A percentile compares a stretch with the other conserved stretches of the same genome.
Evolutionary conservation across 208 protist species (phyloP).

Genomic region (Sergeia podlipaevii): DNA sequence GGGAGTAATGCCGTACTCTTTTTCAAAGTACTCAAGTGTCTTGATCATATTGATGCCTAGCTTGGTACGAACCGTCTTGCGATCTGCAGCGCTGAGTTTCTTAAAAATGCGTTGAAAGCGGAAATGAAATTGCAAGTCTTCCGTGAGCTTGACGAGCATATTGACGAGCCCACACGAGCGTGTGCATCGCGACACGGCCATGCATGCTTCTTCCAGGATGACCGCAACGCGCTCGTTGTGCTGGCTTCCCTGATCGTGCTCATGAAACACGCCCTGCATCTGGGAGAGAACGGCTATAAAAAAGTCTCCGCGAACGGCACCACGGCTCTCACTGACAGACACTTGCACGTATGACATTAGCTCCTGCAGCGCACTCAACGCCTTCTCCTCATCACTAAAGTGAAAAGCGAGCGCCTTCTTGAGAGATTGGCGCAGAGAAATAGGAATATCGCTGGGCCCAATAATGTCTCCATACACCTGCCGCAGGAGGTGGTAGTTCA

Average conservation of each 20-base stretch:
- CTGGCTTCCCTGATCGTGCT: constrained; percentile 30
- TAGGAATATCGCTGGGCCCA: constrained; percentile 39
- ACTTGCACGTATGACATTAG: constrained; percentile 73
- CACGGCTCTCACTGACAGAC: constrained; percentile 10
- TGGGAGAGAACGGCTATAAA: constrained; percentile 76
- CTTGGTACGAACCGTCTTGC: constrained; percentile 70
- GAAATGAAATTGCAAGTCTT: constrained; percentile 83
- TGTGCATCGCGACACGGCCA: constrained; percentile 70
- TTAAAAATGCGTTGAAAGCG: constrained; percentile 78
- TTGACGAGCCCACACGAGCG: constrained; percentile 56
- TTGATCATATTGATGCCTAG: constrained; percentile 63
- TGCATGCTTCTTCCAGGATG: constrained; percentile 53
- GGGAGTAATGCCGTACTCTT: constrained; percentile 53
- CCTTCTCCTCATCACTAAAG: constrained; percentile 71
- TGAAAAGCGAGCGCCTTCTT: constrained; percentile 49
- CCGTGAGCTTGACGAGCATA: constrained; percentile 75
- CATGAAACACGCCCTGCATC: constrained; percentile 76
- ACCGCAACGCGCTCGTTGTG: constrained; percentile 73
- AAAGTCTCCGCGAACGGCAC: constrained; percentile 59
- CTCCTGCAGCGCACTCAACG: constrained; percentile 46
- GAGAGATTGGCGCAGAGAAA: constrained; percentile 32
- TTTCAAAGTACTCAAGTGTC: constrained; percentile 90
- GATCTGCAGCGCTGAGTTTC: constrained; percentile 44
- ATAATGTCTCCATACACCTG: constrained; percentile 67
- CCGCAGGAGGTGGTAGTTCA: constrained; percentile 49